These are phyloP conservation scores for Carpediemonas membranifera DNA, from an alignment of 78 protist species.

Conservation along the genomic window DNA sequence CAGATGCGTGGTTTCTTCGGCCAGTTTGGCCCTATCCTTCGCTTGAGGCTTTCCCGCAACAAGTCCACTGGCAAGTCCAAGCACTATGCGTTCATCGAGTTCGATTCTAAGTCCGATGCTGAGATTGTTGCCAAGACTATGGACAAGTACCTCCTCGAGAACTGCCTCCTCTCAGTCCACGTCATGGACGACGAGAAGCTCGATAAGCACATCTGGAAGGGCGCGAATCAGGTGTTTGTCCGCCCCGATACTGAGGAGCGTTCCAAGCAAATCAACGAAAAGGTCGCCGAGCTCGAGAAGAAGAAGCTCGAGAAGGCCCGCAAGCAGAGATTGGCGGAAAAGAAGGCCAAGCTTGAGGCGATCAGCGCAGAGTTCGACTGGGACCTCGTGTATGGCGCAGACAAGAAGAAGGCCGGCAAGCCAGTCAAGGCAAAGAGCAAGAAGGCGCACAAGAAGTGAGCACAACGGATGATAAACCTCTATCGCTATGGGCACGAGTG, in stretches of 20 bases:
- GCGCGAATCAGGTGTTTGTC: neutral
- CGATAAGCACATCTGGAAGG: neutral
- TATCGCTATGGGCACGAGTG: too few species aligned
- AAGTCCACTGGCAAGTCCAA: constrained; percentile 30
- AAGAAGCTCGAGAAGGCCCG: neutral
- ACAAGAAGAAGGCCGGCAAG: neutral
- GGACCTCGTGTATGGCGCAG: too few species aligned
- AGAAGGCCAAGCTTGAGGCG: too few species aligned
- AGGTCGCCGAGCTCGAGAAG: too few species aligned
- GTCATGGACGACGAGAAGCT: neutral
- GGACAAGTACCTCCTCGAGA: constrained; percentile 3
- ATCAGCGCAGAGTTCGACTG: too few species aligned
- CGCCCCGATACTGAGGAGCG: neutral
- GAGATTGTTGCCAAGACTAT: neutral
- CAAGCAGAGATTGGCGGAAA: too few species aligned
- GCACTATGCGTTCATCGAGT: constrained; percentile 46
- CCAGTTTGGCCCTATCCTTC: constrained; percentile 65
- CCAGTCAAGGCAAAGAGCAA: neutral
- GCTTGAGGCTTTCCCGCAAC: constrained; percentile 38
- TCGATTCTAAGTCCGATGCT: neutral
- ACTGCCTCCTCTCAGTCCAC: neutral
- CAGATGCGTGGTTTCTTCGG: constrained; percentile 52
- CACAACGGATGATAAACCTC: too few species aligned
- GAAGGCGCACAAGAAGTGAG: neutral
- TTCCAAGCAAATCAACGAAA: neutral